These are phyloP conservation scores for Drechmeria coniospora DNA, from an alignment of 2,329 filamentous ascomycete genomes.

Conservation along the genomic window DNA sequence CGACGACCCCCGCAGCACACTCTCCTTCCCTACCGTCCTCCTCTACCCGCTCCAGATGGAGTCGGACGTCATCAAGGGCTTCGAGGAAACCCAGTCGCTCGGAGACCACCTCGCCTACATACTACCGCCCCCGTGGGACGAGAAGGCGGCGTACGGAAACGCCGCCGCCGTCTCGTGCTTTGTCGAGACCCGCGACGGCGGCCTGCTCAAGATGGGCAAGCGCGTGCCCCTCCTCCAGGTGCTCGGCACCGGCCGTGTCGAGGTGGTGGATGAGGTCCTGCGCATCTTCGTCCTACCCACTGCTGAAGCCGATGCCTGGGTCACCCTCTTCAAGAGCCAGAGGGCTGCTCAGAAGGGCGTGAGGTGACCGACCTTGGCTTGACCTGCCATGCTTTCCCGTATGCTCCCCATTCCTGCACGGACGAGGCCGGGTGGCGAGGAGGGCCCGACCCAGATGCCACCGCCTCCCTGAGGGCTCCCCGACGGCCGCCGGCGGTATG, in stretches of 20 bases:
- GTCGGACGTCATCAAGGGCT: constrained; percentile 81
- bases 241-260: constrained; percentile 59
- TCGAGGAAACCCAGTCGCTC: constrained; percentile 61
- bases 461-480: too few species aligned
- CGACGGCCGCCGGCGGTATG: too few species aligned
- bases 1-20: constrained; percentile 52
- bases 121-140: constrained; percentile 80
- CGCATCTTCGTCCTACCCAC: constrained; percentile 71
- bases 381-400: too few species aligned
- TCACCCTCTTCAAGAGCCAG: constrained; percentile 69
- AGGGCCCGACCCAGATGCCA: too few species aligned
- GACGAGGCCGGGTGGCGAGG: too few species aligned
- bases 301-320: constrained; percentile 54
- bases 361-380: too few species aligned
- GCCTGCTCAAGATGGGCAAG: constrained; percentile 79
- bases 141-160: constrained; percentile 48
- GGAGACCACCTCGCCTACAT: constrained; percentile 71
- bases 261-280: constrained; percentile 76
- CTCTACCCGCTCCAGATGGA: constrained; percentile 73
- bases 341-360: constrained; percentile 34
- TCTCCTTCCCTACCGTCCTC: constrained; percentile 66
- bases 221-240: constrained; percentile 65
- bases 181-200: constrained; percentile 67
- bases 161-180: constrained; percentile 62
- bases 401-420: too few species aligned